phyloP scores from a whole-genome alignment of 148 eudicot genomes.

The Rhododendron ferrugineum region DNA sequence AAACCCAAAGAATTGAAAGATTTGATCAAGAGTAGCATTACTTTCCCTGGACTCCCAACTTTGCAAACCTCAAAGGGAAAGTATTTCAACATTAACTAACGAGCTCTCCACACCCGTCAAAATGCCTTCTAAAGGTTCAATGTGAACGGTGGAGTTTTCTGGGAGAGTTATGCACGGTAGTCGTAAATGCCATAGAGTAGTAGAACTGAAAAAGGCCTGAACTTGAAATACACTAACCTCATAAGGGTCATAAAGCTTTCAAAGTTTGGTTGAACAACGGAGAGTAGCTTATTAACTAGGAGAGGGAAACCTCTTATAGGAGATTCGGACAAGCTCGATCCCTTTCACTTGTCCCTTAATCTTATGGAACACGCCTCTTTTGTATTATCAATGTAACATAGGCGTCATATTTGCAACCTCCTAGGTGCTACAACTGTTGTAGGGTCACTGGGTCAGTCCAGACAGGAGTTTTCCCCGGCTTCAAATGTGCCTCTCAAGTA shows the following conservation, averaged over 20 bases:
- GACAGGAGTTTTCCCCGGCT: too few relatives aligned
- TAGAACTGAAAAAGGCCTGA: too few relatives aligned
- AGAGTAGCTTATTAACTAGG: neutral
- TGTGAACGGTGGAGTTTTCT: too few relatives aligned
- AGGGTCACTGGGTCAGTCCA: too few relatives aligned
- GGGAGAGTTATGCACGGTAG: too few relatives aligned
- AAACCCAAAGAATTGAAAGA: neutral
- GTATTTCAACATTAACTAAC: too few relatives aligned
- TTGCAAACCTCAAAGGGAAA: neutral
- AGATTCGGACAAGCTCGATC: neutral
- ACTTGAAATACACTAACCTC: neutral
- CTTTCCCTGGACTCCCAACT: too few relatives aligned
- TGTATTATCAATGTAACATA: neutral
- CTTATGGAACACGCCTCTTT: neutral
- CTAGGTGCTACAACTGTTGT: neutral
- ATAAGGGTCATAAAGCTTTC: neutral
- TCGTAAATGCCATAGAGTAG: neutral
- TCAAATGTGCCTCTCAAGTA: too few relatives aligned
- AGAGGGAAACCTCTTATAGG: neutral
- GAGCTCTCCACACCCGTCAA: neutral
- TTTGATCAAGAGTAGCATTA: neutral
- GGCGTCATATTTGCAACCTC: neutral
- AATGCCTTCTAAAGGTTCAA: too few relatives aligned
- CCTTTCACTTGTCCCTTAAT: neutral
- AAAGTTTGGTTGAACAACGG: neutral